Evolutionary conservation across 192 early-diverging fungal species (phyloP), one percentile per base, ranked within the genome.

Genomic region (Jimgerdemannia flammicorona): DNA sequence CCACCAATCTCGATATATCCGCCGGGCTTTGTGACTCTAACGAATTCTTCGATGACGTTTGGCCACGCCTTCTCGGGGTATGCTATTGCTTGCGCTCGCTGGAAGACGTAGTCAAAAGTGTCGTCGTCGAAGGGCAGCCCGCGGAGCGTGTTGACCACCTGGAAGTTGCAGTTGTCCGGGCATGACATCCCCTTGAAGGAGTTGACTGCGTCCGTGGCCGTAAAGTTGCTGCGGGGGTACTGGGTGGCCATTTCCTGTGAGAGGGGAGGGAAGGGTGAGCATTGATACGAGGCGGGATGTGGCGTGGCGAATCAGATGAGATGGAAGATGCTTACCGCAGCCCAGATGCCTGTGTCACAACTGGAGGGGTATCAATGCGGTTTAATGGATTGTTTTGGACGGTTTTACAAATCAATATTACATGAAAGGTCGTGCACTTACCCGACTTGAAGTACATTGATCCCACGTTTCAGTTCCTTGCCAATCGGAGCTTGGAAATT

Each of bases 91-190:
- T 71, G 43, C n/a, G 43, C 70, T 18, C 75, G 44, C 42, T 63
- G 29, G 64, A 63, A 64, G 19, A 76, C 75, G 10, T 69, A 76
- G 43, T 76, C 75, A 70, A 76, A 72, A 2, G 75, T 72, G 20
- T 72, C 40, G 43, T 71, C 71, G 3, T 69, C 69, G 20, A 76
- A 76, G n/a, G 69, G 70, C 4, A 76, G 39, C 7, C 75, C 75
- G 11, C 70, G 14, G 1, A 64, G 66, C 14, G 79, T 79, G 68
- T 84, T 76, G 9, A 69, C 69, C 67, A 76, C 74, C 18, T 79
- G 76, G 72, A 84, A 84, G 71, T 74, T 78, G 70, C 80, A 81
- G 40, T 81, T 81, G 69, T 1, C 1, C 29, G 29, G 29, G 29
- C 29, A 29, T 1, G 29, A 1, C 29, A 29, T 29, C 29, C 29